Base-by-base conservation (phyloP, 1,284 basidiomycete genomes). In the Sanguinoderma infundibulare region DNA sequence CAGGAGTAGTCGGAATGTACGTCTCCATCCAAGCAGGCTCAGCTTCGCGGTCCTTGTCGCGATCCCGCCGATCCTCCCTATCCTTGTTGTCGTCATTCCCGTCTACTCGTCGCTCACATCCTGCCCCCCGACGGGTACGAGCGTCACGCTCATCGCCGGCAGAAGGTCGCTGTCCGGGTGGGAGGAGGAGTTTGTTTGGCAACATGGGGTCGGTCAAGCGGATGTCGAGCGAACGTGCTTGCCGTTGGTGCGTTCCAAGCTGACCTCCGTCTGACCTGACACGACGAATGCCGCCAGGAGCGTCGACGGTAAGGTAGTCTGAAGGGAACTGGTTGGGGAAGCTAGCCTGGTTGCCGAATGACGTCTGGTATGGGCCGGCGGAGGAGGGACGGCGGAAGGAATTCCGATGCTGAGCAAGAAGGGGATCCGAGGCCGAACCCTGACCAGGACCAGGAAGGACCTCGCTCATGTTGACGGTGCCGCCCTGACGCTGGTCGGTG, bases 21-120 rank as follows among this genome's bases (percentile, higher is more conserved):
- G 91, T 88, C 66, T 92, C 91, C 91, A 95, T 94, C 93, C 93
- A 95, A 17, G 93, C 93, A 24, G 93, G 94, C 71, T 94, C 91
- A 68, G 89, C 92, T 78, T 92, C 91, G 71, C 83, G 87, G 69
- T 88, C 87, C 65, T 81, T 76, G 50, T 86, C 85, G 50, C 79
- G 76, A 54, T 74, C 73, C 39, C 71, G 64, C 53, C 81, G 78
- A 50, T 83, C 82, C 59, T 85, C 86, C 60, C 79, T 79, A 42
- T 85, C 84, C 68, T 81, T 83, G 20, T 74, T 76, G 56, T 89
- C 87, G 34, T 89, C 87, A 38, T 71, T 74, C 17, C 65, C 71
- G 15, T 75, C 81, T 46, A 73, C 61, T 60, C 85, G 83, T 63
- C 82, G 81, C 52, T 92, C 90, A 47, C 87, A 86, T 52, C 81